Evolutionary conservation across 2,329 filamentous ascomycete genomes (phyloP).

Genomic region (Aspergillus uvarum): DNA sequence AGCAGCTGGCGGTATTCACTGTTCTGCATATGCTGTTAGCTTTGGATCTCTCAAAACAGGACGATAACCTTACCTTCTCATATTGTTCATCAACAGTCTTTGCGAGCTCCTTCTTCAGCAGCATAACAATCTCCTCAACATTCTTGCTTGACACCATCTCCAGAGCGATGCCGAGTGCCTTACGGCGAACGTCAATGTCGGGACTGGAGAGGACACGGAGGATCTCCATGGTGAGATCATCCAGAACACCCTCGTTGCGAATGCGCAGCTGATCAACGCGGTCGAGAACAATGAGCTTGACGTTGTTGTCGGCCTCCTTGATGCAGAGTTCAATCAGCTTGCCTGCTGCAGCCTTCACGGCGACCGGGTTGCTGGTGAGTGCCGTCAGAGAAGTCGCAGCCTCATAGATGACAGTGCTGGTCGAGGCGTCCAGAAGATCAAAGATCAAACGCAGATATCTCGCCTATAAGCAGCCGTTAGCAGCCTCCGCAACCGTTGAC

Average conservation of each 20-base stretch:
- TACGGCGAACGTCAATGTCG: conserved; percentile 91
- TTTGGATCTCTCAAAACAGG: not conserved
- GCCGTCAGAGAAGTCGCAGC: conserved; percentile 92
- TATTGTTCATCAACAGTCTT: conserved; percentile 99
- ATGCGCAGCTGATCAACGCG: conserved; percentile 83
- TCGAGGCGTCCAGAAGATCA: conserved; percentile 86
- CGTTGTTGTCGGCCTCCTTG: conserved; percentile 98
- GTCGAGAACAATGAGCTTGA: conserved; percentile 96
- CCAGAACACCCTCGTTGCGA: conserved; percentile 85
- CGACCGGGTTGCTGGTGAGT: conserved; percentile 92
- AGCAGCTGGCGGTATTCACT: conserved; percentile 90
- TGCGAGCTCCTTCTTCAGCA: conserved; percentile 94
- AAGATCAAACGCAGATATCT: conserved; percentile 93
- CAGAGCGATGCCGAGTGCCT: conserved; percentile 83
- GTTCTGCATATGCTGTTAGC: conserved; percentile 54
- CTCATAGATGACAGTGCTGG: conserved; percentile 95
- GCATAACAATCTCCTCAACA: conserved; percentile 91
- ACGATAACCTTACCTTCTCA: conserved; percentile 64
- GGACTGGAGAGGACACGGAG: conserved; percentile 90
- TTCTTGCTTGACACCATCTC: conserved; percentile 99
- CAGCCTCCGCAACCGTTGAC: conserved; percentile 4
- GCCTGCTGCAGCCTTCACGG: conserved; percentile 90
- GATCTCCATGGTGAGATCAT: conserved; percentile 96
- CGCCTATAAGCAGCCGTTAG: conserved; percentile 56
- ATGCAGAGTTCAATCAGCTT: conserved; percentile 98